Base-by-base conservation (phyloP, 176 grass and related monocot species). In the Triticum timopheevii region DNA sequence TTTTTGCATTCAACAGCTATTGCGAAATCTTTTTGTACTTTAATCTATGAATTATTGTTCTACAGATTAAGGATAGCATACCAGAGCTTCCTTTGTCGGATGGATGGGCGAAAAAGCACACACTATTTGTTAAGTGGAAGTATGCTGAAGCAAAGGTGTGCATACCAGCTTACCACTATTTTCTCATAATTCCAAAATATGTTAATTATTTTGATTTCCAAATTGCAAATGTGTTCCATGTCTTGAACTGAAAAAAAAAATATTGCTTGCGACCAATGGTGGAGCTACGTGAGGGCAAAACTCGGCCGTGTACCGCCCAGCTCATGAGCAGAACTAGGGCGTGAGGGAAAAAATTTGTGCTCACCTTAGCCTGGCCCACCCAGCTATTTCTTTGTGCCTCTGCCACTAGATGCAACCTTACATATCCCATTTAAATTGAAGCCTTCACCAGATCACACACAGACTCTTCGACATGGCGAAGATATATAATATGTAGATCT, bases 61-160 rank as follows among this genome's bases (percentile, higher is more conserved):
- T 83, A 89, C 83, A 97, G 95, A 90, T 91, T 69, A 91, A 94
- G 65, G 90, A 92, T 80, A 94, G 86, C 73, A 94, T 94, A 40
- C 83, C 77, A 19, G 83, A 87, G 64, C 83, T 97, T 89, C 90
- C 86, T 58, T 87, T 87, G 40, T 79, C 84, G 25, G 88, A 92
- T 77, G 90, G 95, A 65, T 92, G 92, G 95, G 95, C 86, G 2
- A 66, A 82, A 82, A 97, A 97, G 28, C 95, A 97, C 77, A 84
- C 86, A 49, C 72, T 91, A 40, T 94, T 97, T 91, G 80, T 97
- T 19, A 92, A 92, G 80, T 97, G 92, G 92, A 97, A 94, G 65
- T 94, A 86, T 85, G 87, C 80, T 10, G 95, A 97, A 94, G 92
- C 95, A 24, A 94, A 97, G 84, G 95, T 97, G 38, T 58, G 50